Percentiles rank a stretch among this genome's conserved stretches.
Evolutionary conservation across 202 grass and related monocot species (phyloP).

Genomic region (Digitaria exilis): DNA sequence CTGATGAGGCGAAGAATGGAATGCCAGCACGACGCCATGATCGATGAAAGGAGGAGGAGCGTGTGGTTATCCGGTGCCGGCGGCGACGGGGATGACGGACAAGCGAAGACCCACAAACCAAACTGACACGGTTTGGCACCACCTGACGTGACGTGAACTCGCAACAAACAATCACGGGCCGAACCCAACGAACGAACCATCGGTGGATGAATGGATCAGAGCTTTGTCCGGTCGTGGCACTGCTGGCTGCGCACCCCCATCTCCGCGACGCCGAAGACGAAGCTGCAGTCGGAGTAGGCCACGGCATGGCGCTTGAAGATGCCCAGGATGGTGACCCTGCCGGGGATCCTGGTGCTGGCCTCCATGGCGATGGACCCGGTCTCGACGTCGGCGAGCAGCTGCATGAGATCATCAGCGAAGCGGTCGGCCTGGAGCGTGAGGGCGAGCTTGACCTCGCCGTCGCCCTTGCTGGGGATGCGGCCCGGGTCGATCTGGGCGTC

Average conservation of each 20-base stretch:
- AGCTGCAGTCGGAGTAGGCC: conserved; percentile 50
- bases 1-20: not conserved
- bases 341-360: conserved; percentile 18
- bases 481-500: conserved; percentile 43
- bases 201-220: conserved; percentile 17
- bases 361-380: conserved; percentile 22
- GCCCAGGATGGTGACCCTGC: conserved; percentile 53
- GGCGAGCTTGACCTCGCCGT: conserved; percentile 32
- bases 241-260: conserved; percentile 53
- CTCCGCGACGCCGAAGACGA: conserved; percentile 47
- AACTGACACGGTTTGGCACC: not conserved
- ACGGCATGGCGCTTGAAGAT: conserved; percentile 64
- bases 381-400: conserved; percentile 37
- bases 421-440: conserved; percentile 59
- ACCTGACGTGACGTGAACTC: no score
- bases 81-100: no score
- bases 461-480: conserved; percentile 50
- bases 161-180: not conserved
- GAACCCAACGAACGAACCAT: no score
- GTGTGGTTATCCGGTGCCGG: not conserved
- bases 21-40: not conserved
- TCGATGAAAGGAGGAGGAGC: no score
- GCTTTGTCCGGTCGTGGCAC: conserved; percentile 54
- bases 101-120: not conserved
- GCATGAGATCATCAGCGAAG: not conserved